Evolutionary conservation across 1,284 basidiomycete genomes (phyloP).

Genomic region (Ceratobasidium sp.): DNA sequence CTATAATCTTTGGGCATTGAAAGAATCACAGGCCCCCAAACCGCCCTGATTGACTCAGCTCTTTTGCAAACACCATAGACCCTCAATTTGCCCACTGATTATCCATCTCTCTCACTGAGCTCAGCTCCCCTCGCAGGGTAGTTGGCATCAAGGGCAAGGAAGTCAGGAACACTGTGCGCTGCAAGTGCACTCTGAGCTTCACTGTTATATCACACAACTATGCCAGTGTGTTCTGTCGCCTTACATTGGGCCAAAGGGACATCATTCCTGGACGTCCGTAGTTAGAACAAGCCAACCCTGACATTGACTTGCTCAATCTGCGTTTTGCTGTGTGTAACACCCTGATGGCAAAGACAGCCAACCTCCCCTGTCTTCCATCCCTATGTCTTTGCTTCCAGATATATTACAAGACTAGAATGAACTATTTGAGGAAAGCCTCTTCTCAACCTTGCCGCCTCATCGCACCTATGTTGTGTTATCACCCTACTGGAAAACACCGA

Average conservation of each 20-base stretch:
- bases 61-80: not conserved
- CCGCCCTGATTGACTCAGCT: not conserved
- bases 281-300: not conserved
- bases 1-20: too few species aligned
- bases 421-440: not conserved
- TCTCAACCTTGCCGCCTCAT: not conserved
- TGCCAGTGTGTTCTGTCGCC: not conserved
- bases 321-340: not conserved
- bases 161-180: not conserved
- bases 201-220: not conserved
- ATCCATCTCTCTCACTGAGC: not conserved
- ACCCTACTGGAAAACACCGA: not conserved
- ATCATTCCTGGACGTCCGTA: not conserved
- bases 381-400: not conserved
- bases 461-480: not conserved
- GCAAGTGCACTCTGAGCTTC: not conserved
- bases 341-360: too few species aligned
- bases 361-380: too few species aligned
- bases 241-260: not conserved
- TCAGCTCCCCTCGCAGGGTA: not conserved
- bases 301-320: not conserved
- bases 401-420: not conserved
- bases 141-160: not conserved
- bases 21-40: not conserved
- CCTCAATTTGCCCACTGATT: not conserved